These are phyloP conservation scores for Salinomyces thailandicus DNA, from an alignment of 2,329 filamentous ascomycete genomes.

Conservation along the genomic window DNA sequence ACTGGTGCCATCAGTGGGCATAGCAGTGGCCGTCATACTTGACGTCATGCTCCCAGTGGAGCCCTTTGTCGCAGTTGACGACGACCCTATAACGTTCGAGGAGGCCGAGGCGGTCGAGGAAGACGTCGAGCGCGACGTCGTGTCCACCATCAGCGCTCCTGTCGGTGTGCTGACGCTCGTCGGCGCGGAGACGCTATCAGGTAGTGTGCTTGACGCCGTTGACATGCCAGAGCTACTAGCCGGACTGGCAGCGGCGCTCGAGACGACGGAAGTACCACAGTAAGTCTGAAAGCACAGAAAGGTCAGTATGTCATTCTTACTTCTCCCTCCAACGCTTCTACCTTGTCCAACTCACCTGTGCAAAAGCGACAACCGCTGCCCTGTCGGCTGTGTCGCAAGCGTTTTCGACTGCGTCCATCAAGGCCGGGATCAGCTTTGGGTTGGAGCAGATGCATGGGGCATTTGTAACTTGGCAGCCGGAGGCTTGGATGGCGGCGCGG, in stretches of 20 bases:
- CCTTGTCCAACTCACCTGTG: background rate
- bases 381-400: conserved; percentile 8
- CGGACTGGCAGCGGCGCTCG: background rate
- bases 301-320: background rate
- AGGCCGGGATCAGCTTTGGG: conserved; percentile 5
- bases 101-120: background rate
- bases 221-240: background rate
- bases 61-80: background rate
- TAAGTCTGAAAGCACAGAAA: conserved; percentile 5
- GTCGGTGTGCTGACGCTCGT: background rate
- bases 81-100: too few relatives aligned
- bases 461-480: conserved; percentile 10
- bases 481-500: conserved; percentile 7
- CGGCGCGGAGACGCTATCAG: conserved; percentile 1
- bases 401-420: conserved; percentile 6
- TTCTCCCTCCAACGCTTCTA: background rate
- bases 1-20: conserved; percentile 1
- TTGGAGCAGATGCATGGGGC: conserved; percentile 11
- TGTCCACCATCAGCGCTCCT: conserved; percentile 2
- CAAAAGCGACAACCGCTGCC: conserved; percentile 7
- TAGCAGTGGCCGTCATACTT: conserved; percentile 3
- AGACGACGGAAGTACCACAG: conserved; percentile 6
- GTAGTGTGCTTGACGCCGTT: background rate
- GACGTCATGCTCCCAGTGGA: background rate
- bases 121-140: background rate